Percentiles rank a stretch among this genome's conserved stretches.
Conservation (phyloP, 192 early-diverging fungal genomes). For the Coemansia sp. region DNA sequence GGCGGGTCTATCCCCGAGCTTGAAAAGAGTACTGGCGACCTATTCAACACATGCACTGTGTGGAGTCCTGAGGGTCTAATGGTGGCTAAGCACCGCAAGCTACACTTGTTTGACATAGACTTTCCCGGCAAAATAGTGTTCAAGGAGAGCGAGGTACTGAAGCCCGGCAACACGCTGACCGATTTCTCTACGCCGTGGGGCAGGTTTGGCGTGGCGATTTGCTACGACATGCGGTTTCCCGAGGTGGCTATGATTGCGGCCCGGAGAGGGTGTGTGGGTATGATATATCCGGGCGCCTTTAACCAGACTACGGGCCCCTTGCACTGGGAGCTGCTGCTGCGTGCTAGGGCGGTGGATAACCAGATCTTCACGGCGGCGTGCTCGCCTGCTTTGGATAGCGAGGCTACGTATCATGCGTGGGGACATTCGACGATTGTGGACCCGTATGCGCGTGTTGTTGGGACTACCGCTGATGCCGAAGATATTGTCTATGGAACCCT, state of each 20-base stretch:
- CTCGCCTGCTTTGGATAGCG: slow-evolving; percentile 85
- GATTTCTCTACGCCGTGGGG: slow-evolving; percentile 82
- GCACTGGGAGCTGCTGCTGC: slow-evolving; percentile 90
- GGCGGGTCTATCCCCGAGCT: slow-evolving; percentile 92
- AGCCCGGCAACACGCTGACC: slow-evolving; percentile 74
- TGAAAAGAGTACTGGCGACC: slow-evolving; percentile 52
- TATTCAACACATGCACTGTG: slow-evolving; percentile 84
- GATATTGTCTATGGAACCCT: slow-evolving; percentile 79
- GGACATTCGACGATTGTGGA: slow-evolving; percentile 92
- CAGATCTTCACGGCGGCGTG: slow-evolving; percentile 93
- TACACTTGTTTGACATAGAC: slow-evolving; percentile 97
- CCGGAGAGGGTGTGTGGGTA: slow-evolving; percentile 77
- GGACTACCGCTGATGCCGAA: slow-evolving; percentile 74
- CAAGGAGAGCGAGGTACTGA: slow-evolving; percentile 84
- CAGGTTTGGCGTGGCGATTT: slow-evolving; percentile 89
- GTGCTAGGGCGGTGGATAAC: slow-evolving; percentile 90
- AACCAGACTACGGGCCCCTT: slow-evolving; percentile 94
- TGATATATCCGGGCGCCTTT: slow-evolving; percentile 98
- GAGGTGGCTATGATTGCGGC: slow-evolving; percentile 95
- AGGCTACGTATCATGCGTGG: slow-evolving; percentile 84
- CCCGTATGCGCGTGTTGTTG: slow-evolving; percentile 75
- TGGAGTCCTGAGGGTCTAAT: slow-evolving; percentile 68
- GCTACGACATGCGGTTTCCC: slow-evolving; percentile 97
- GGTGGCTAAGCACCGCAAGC: slow-evolving; percentile 72
- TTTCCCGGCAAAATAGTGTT: slow-evolving; percentile 92